Base-by-base conservation (phyloP, 2,329 filamentous ascomycete species). In the Fusarium multiceps region DNA sequence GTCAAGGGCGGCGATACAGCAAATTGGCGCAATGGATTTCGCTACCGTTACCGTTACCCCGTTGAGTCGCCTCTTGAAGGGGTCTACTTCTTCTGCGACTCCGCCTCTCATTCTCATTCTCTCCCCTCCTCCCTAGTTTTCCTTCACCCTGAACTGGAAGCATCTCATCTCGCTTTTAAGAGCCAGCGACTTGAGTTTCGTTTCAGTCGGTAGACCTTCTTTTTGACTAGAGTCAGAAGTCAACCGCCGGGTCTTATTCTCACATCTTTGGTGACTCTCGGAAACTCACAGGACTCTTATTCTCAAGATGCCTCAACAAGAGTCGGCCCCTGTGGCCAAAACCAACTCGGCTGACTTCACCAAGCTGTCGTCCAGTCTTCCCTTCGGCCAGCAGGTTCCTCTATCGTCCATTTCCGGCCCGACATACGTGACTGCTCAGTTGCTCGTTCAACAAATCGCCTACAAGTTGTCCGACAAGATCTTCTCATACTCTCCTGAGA, bases 381-480 rank as follows among this genome's bases (percentile, higher is more conserved):
- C 87, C 20, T 88, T 89, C 55, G 87, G 87, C 68, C 85, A 88
- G 78, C 79, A 80, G 55, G 83, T 89, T 46, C 66, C 85, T 25
- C 79, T 89, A 63, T 80, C 85, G 34, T 83, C 86, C 74, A 92
- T 98, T 80, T 90, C 88, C 65, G 96, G 95, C 18, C 93, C 95
- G 72, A 96, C 93, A 59, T 99, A 99, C 82, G 88, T 95, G 66
- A 98, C 95, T 42, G 93, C 94, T 30, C 96, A 99, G 83, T 90
- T 93, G 23, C 88, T 99, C 59, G 92, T 98, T 71, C 96, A 99
- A 84, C 96, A 99, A 82, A 92, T 98, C 71, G 93, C 95, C 66
- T 99, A 97, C 83, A 89, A 93, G 69, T 87, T 99, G 66, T 98
- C 95, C 59, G 94, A 98, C 85, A 97, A 97, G 86, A 90, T 98